A percentile compares a stretch with the other conserved stretches of the same genome.
Evolutionary conservation across 352 stramenopile species (phyloP).

Genomic region (Phytophthora podocarpi): DNA sequence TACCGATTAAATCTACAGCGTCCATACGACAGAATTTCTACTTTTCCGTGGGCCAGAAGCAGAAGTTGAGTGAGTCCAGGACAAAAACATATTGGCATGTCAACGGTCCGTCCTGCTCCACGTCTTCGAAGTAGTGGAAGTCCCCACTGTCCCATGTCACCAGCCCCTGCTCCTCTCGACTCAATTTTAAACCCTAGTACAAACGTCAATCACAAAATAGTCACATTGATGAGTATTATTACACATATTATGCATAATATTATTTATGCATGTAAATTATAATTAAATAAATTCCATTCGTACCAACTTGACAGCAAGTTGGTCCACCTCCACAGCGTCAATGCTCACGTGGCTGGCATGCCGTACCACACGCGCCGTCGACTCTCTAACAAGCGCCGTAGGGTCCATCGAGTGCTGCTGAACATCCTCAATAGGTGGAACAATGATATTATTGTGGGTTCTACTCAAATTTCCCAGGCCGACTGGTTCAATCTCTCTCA

Average conservation of each 20-base stretch:
- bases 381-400: slow-evolving; percentile 53
- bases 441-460: too few relatives aligned
- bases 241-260: too few relatives aligned
- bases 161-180: slow-evolving; percentile 41
- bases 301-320: slow-evolving; percentile 56
- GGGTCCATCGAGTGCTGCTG: slow-evolving; percentile 48
- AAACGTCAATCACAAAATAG: too few relatives aligned
- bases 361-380: slow-evolving; percentile 52
- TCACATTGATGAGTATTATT: too few relatives aligned
- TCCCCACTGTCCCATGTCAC: slow-evolving; percentile 80
- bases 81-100: slow-evolving; percentile 91
- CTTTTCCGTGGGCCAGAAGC: slow-evolving; percentile 88
- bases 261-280: too few relatives aligned
- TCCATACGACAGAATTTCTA: slow-evolving; percentile 17
- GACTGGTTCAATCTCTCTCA: too few relatives aligned
- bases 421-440: neutral
- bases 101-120: slow-evolving; percentile 59
- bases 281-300: too few relatives aligned
- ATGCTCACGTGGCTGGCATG: slow-evolving; percentile 46
- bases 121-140: slow-evolving; percentile 87
- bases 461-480: too few relatives aligned
- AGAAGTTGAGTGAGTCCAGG: slow-evolving; percentile 91
- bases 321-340: slow-evolving; percentile 31
- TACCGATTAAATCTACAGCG: neutral
- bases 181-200: slow-evolving; percentile 40